Percentiles rank a stretch among this genome's conserved stretches.
Evolutionary conservation across 73 alveolate species (phyloP).

Genomic region (Paramecium bursaria): DNA sequence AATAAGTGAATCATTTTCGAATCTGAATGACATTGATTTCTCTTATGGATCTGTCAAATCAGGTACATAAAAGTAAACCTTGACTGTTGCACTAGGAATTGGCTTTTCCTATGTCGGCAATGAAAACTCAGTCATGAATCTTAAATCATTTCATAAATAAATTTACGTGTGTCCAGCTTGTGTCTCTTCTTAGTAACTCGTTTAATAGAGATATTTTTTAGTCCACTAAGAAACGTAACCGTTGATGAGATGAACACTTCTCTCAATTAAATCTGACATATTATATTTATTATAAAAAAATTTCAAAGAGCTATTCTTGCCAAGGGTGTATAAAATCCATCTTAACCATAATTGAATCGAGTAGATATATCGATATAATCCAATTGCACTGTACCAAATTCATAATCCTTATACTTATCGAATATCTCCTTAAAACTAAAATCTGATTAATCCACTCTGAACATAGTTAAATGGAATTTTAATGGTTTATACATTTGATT

Average conservation of each 20-base stretch:
- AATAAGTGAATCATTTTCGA: slow-evolving; percentile 81
- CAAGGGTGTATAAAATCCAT: slow-evolving; percentile 24
- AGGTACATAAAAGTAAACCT: slow-evolving; percentile 78
- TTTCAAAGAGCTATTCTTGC: not conserved
- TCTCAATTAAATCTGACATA: slow-evolving; percentile 38
- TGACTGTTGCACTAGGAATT: slow-evolving; percentile 85
- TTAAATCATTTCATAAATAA: not conserved
- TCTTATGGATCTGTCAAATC: slow-evolving; percentile 74
- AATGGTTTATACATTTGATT: slow-evolving; percentile 30
- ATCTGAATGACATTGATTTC: slow-evolving; percentile 75
- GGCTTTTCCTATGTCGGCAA: slow-evolving; percentile 80
- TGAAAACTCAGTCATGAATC: slow-evolving; percentile 77
- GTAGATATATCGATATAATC: slow-evolving; percentile 11
- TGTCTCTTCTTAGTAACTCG: slow-evolving; percentile 52
- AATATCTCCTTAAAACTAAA: slow-evolving; percentile 16
- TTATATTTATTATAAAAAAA: too few relatives aligned
- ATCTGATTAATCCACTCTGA: slow-evolving; percentile 1
- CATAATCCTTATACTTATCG: slow-evolving; percentile 9
- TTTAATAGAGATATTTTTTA: slow-evolving; percentile 56
- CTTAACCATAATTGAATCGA: slow-evolving; percentile 47
- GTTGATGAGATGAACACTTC: slow-evolving; percentile 60
- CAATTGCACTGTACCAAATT: slow-evolving; percentile 12
- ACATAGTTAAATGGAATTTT: slow-evolving; percentile 37
- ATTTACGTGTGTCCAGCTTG: slow-evolving; percentile 53
- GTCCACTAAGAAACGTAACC: slow-evolving; percentile 64